phyloP scores from a whole-genome alignment of 2,329 filamentous ascomycete genomes.

The Penicillium sp. region DNA sequence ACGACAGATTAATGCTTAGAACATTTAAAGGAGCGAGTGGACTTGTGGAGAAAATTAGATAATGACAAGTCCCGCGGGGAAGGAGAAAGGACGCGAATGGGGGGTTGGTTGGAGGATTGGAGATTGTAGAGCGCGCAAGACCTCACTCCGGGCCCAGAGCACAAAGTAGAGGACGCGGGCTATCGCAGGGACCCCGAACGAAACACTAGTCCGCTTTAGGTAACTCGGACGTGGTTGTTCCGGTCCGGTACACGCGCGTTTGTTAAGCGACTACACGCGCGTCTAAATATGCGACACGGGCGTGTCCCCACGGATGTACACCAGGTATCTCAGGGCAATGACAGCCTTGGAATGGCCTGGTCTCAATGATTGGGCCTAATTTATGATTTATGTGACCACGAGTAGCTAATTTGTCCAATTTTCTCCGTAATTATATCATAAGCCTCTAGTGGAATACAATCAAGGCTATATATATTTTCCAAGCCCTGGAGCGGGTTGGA shows the following conservation, averaged over 20 bases:
- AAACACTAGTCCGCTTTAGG: conserved; percentile 35
- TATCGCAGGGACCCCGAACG: conserved; percentile 42
- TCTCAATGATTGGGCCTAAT: no score
- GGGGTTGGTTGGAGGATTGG: conserved; percentile 15
- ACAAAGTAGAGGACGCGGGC: conserved; percentile 36
- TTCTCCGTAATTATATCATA: no score
- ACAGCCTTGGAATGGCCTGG: no score
- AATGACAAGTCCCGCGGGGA: conserved; percentile 14
- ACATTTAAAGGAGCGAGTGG: conserved; percentile 15
- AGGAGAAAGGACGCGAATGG: conserved; percentile 17
- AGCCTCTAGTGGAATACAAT: no score
- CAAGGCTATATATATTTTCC: no score
- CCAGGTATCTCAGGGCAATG: no score
- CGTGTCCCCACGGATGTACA: no score
- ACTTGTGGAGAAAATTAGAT: conserved; percentile 15
- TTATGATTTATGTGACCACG: no score
- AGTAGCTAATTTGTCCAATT: no score
- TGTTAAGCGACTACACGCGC: no score
- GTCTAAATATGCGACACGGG: not conserved
- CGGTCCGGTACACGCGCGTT: conserved; percentile 16
- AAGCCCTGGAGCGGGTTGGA: no score
- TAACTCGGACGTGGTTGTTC: conserved; percentile 31
- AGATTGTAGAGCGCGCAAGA: conserved; percentile 27
- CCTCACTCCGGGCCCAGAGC: conserved; percentile 18
- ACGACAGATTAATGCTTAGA: conserved; percentile 6